phyloP scores from a whole-genome alignment of 148 eudicot genomes.

The Silene latifolia region DNA sequence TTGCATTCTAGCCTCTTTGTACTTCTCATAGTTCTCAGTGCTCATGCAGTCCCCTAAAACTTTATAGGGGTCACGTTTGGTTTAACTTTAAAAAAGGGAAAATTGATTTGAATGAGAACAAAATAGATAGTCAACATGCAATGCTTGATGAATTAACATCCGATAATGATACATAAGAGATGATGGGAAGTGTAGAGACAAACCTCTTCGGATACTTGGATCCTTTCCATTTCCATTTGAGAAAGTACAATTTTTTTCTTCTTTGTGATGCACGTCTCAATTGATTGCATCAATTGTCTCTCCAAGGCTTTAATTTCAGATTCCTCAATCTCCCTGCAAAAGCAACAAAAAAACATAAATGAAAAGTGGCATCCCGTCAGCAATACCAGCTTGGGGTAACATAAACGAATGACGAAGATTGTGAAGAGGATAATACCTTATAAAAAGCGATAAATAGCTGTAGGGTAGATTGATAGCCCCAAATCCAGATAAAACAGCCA shows the following conservation, averaged over 20 bases:
- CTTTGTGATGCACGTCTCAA: conserved; percentile 79
- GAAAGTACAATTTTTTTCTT: conserved; percentile 87
- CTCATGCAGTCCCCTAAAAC: no score
- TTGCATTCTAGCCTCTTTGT: no score
- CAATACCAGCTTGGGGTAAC: background rate
- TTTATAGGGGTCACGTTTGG: no score
- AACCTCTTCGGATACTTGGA: conserved; percentile 94
- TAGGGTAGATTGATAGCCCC: conserved; percentile 98
- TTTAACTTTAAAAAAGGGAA: no score
- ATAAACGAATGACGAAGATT: background rate
- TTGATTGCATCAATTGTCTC: conserved; percentile 96
- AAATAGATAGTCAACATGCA: background rate
- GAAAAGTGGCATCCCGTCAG: background rate
- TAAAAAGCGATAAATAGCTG: conserved; percentile 92
- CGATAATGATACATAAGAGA: background rate
- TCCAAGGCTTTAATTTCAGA: conserved; percentile 85
- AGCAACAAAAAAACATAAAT: conserved; percentile 5
- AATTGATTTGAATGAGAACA: background rate
- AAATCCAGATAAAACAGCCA: conserved; percentile 97
- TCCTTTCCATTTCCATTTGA: conserved; percentile 84
- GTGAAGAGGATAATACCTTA: conserved; percentile 43
- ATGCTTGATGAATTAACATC: background rate
- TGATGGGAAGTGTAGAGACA: background rate
- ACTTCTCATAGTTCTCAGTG: no score
- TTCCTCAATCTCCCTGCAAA: conserved; percentile 87